These are phyloP conservation scores for Peronosclerospora sorghi DNA, from an alignment of 352 stramenopile genomes.

Conservation along the genomic window DNA sequence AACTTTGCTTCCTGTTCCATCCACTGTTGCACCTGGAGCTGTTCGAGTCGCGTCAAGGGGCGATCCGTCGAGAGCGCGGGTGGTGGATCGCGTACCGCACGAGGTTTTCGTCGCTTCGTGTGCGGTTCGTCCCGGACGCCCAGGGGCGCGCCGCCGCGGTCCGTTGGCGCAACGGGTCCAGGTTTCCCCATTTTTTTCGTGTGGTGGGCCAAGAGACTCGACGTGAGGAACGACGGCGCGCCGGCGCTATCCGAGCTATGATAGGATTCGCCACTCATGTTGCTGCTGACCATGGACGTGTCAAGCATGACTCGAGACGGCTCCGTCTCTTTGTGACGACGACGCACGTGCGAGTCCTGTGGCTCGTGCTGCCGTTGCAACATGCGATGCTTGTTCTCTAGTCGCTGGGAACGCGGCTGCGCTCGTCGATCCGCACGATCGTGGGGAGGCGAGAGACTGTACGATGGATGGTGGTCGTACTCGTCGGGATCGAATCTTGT, in stretches of 20 bases:
- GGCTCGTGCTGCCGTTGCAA: slow-evolving; percentile 20
- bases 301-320: slow-evolving; percentile 7
- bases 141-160: slow-evolving; percentile 3
- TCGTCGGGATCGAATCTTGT: slow-evolving; percentile 14
- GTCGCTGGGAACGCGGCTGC: slow-evolving; percentile 20
- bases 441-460: slow-evolving; percentile 9
- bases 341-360: slow-evolving; percentile 10
- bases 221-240: slow-evolving; percentile 26
- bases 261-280: slow-evolving; percentile 25
- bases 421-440: slow-evolving; percentile 15
- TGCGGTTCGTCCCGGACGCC: slow-evolving; percentile 1
- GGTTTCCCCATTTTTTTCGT: slow-evolving; percentile 36
- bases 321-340: slow-evolving; percentile 9
- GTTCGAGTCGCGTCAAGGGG: slow-evolving; percentile 18
- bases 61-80: slow-evolving; percentile 8
- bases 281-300: slow-evolving; percentile 13
- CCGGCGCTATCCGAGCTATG: slow-evolving; percentile 9
- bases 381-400: slow-evolving; percentile 17
- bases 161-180: slow-evolving; percentile 25
- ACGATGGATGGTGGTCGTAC: slow-evolving; percentile 16
- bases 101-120: background rate
- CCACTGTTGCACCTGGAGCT: slow-evolving; percentile 19
- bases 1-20: slow-evolving; percentile 20
- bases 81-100: background rate
- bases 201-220: slow-evolving; percentile 36